Evolutionary conservation across 2,329 filamentous ascomycete species (phyloP).

Genomic region (Exophiala dermatitidis): DNA sequence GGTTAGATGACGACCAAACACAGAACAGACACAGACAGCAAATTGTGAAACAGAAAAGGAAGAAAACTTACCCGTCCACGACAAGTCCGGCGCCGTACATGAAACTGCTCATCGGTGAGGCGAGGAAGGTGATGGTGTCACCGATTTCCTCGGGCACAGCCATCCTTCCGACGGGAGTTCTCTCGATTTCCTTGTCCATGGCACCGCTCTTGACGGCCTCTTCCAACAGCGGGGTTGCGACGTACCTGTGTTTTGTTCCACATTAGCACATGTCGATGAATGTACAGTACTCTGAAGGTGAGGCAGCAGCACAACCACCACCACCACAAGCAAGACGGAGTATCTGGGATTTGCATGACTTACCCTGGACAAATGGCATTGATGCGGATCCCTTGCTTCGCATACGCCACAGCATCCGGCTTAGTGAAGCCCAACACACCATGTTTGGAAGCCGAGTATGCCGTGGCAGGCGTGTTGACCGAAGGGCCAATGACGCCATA

Average conservation of each 20-base stretch:
- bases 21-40: too few relatives aligned
- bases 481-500: slow-evolving; percentile 19
- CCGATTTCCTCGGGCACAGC: slow-evolving; percentile 48
- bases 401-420: slow-evolving; percentile 41
- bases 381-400: slow-evolving; percentile 47
- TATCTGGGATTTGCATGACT: slow-evolving; percentile 23
- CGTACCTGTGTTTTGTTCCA: slow-evolving; percentile 5
- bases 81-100: slow-evolving; percentile 40
- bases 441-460: slow-evolving; percentile 13
- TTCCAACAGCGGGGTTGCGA: slow-evolving; percentile 14
- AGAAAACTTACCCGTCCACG: slow-evolving; percentile 26
- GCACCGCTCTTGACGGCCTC: not conserved
- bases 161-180: slow-evolving; percentile 44
- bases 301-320: not conserved
- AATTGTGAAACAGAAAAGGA: too few relatives aligned
- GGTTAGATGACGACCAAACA: too few relatives aligned
- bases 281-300: too few relatives aligned
- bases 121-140: slow-evolving; percentile 47
- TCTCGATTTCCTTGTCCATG: slow-evolving; percentile 35
- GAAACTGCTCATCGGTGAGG: slow-evolving; percentile 48
- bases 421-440: slow-evolving; percentile 16
- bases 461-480: slow-evolving; percentile 36
- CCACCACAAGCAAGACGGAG: not conserved
- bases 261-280: not conserved
- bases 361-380: slow-evolving; percentile 54